Evolutionary conservation across 2,329 filamentous ascomycete genomes (phyloP).

Genomic region (Incumbomyces lentus): DNA sequence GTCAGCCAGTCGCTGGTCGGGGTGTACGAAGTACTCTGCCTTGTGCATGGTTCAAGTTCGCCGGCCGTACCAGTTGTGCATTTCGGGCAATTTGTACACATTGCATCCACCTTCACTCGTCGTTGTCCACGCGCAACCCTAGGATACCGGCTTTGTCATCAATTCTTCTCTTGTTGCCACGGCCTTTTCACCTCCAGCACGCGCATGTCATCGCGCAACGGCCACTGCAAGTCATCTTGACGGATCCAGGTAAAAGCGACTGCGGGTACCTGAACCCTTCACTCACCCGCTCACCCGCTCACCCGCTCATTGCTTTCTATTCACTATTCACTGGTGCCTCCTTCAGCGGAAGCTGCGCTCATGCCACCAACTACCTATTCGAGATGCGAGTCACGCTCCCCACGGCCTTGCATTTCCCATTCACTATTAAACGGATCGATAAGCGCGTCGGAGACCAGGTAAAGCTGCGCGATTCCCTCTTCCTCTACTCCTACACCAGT

Average conservation of each 20-base stretch:
- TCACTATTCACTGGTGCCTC: neutral
- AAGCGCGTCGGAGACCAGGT: constrained; percentile 66
- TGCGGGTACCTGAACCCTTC: neutral
- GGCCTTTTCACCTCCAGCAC: neutral
- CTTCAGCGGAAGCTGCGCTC: constrained; percentile 1
- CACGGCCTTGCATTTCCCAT: constrained; percentile 70
- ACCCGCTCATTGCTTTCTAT: too few relatives aligned
- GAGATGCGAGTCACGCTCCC: constrained; percentile 40
- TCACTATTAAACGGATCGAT: constrained; percentile 78
- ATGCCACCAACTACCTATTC: constrained; percentile 9
- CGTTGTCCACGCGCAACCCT: too few relatives aligned
- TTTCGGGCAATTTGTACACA: constrained; percentile 1
- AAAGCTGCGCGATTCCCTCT: constrained; percentile 63
- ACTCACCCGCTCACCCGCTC: too few relatives aligned
- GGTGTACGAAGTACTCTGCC: neutral
- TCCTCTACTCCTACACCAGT: constrained; percentile 80
- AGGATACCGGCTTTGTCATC: neutral
- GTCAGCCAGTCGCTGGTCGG: neutral
- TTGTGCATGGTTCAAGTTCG: too few relatives aligned
- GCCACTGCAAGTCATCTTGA: neutral
- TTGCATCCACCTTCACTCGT: neutral
- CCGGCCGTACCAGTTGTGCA: too few relatives aligned
- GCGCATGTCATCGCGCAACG: neutral
- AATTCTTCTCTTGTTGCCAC: neutral
- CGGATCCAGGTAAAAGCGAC: neutral